These are phyloP conservation scores for Polytrichum commune DNA, from an alignment of 225 moss, liverwort and hornwort genomes.

Conservation along the genomic window DNA sequence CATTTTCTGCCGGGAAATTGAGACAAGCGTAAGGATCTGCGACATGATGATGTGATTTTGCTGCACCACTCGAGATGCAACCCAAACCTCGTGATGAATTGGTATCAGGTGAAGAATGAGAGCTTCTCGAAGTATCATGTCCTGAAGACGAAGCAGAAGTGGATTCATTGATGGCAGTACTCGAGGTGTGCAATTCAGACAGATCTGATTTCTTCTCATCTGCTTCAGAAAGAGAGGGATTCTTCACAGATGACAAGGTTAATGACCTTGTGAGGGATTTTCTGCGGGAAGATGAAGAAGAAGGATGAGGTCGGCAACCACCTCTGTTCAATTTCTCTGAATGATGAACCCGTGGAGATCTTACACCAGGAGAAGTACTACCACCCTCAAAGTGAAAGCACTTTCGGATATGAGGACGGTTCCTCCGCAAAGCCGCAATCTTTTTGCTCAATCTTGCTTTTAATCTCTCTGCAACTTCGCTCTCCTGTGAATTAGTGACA, in stretches of 20 bases:
- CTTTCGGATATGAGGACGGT: too few species aligned
- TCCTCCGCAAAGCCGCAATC: neutral
- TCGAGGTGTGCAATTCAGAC: too few species aligned
- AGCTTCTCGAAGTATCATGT: constrained; percentile 5
- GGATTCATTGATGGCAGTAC: too few species aligned
- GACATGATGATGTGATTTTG: constrained; percentile 4
- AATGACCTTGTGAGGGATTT: neutral
- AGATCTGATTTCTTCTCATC: neutral
- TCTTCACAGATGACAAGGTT: neutral
- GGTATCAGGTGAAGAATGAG: constrained; percentile 6
- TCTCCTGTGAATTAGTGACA: neutral
- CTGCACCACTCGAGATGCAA: constrained; percentile 7
- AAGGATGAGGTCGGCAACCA: neutral
- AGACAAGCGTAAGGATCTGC: neutral
- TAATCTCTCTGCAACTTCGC: neutral
- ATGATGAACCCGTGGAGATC: too few species aligned
- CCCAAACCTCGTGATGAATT: neutral
- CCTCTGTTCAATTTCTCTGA: neutral
- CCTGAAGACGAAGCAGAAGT: neutral
- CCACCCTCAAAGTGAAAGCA: too few species aligned
- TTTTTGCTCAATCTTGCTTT: neutral
- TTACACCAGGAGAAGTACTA: too few species aligned
- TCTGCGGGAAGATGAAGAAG: neutral
- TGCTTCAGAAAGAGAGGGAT: constrained; percentile 1
- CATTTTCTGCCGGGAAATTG: too few species aligned